These are phyloP conservation scores for Fusarium cicatricum DNA, from an alignment of 2,329 filamentous ascomycete species.

Conservation along the genomic window DNA sequence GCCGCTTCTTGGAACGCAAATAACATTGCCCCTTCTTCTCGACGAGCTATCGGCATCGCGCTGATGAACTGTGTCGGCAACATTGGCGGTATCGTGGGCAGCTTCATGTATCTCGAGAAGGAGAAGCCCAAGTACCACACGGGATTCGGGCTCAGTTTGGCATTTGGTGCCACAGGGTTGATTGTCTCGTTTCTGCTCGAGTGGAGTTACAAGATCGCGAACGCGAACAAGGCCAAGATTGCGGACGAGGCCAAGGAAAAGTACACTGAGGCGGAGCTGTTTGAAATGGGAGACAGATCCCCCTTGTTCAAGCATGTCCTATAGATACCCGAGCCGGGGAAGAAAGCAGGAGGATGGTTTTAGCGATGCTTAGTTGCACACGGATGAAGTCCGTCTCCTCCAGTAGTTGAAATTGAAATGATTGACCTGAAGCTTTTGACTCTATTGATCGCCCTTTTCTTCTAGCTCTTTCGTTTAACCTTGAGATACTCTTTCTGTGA, in stretches of 20 bases:
- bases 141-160: constrained; percentile 48
- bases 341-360: no score
- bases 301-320: constrained; percentile 45
- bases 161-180: constrained; percentile 43
- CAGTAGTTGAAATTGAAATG: no score
- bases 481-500: no score
- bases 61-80: constrained; percentile 45
- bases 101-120: constrained; percentile 41
- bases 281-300: constrained; percentile 46
- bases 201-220: constrained; percentile 42
- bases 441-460: no score
- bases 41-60: constrained; percentile 47
- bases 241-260: constrained; percentile 40
- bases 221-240: constrained; percentile 41
- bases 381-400: no score
- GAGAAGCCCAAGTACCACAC: constrained; percentile 59
- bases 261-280: constrained; percentile 45
- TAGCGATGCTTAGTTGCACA: no score
- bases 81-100: constrained; percentile 42
- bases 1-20: constrained; percentile 39
- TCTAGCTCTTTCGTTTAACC: no score
- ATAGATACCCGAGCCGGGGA: constrained; percentile 6
- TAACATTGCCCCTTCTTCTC: constrained; percentile 35
- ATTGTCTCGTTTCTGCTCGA: constrained; percentile 45
- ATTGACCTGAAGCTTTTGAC: no score